Evolutionary conservation across 2,329 filamentous ascomycete species (phyloP).

Genomic region (Penicillium decumbens): DNA sequence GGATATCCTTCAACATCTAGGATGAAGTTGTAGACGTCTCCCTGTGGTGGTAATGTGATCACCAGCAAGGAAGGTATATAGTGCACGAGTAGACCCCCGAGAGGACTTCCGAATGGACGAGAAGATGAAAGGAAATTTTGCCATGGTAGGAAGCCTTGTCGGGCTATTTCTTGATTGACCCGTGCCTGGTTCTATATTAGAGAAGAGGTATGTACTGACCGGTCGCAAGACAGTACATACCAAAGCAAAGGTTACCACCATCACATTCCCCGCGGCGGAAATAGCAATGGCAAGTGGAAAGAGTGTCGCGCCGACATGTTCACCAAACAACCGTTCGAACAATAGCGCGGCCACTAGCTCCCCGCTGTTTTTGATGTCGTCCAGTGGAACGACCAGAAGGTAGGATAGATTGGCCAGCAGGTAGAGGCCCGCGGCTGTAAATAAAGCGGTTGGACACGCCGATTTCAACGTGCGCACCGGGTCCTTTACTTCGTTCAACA

Average conservation of each 20-base stretch:
- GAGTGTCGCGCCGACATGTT: slow-evolving; percentile 52
- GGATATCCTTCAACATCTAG: slow-evolving; percentile 68
- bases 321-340: slow-evolving; percentile 61
- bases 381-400: slow-evolving; percentile 61
- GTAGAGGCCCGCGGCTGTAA: slow-evolving; percentile 61
- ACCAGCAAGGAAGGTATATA: slow-evolving; percentile 65
- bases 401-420: slow-evolving; percentile 62
- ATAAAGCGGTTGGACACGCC: slow-evolving; percentile 56
- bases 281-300: slow-evolving; percentile 62
- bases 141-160: slow-evolving; percentile 66
- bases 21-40: slow-evolving; percentile 67
- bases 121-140: slow-evolving; percentile 59
- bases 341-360: slow-evolving; percentile 66
- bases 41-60: slow-evolving; percentile 60
- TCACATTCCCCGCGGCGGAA: slow-evolving; percentile 66
- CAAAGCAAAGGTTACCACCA: slow-evolving; percentile 65
- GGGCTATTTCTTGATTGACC: slow-evolving; percentile 67
- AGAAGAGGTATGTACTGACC: neutral
- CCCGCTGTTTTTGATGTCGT: slow-evolving; percentile 62
- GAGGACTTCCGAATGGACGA: slow-evolving; percentile 61
- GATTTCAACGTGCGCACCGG: slow-evolving; percentile 62
- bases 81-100: slow-evolving; percentile 65
- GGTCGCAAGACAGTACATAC: slow-evolving; percentile 42
- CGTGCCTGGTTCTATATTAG: slow-evolving; percentile 49
- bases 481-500: slow-evolving; percentile 66